Percentiles rank a stretch among this genome's conserved stretches.
Conservation (phyloP, 2,329 filamentous ascomycete species). For the Microcyclospora tardicrescens region DNA sequence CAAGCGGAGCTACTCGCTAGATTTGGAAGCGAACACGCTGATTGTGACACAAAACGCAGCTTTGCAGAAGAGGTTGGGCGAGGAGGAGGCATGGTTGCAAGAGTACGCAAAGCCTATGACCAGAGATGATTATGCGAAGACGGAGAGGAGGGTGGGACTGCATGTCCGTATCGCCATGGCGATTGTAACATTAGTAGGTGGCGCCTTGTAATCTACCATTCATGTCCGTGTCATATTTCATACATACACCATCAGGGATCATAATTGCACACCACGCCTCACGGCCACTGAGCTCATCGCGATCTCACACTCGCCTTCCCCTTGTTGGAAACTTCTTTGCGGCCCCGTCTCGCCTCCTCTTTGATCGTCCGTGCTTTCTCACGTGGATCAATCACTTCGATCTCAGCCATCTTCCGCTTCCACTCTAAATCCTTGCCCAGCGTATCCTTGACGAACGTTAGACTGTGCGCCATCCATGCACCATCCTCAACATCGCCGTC, state of each 20-base stretch:
- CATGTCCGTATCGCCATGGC: conserved; percentile 85
- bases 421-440: conserved; percentile 83
- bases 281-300: too few species aligned
- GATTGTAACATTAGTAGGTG: conserved; percentile 75
- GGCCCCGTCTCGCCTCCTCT: conserved; percentile 13
- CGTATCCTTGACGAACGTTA: conserved; percentile 80
- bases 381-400: conserved; percentile 66
- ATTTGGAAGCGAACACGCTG: conserved; percentile 78
- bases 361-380: conserved; percentile 19
- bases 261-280: too few species aligned
- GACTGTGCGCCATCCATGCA: conserved; percentile 74
- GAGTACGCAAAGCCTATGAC: conserved; percentile 57
- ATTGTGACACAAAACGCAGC: conserved; percentile 67
- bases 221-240: neutral
- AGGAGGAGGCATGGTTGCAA: conserved; percentile 71
- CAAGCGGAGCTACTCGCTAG: conserved; percentile 79
- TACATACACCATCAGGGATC: too few species aligned
- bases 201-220: conserved; percentile 52
- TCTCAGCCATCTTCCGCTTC: conserved; percentile 77
- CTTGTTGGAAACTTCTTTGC: conserved; percentile 4
- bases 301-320: conserved; percentile 4
- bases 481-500: conserved; percentile 35
- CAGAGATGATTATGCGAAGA: conserved; percentile 64
- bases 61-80: conserved; percentile 58
- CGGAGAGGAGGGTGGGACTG: conserved; percentile 71